Evolutionary conservation across 2,329 filamentous ascomycete species (phyloP), one percentile per base, ranked within the genome.

Genomic region (Hortaea sp.): DNA sequence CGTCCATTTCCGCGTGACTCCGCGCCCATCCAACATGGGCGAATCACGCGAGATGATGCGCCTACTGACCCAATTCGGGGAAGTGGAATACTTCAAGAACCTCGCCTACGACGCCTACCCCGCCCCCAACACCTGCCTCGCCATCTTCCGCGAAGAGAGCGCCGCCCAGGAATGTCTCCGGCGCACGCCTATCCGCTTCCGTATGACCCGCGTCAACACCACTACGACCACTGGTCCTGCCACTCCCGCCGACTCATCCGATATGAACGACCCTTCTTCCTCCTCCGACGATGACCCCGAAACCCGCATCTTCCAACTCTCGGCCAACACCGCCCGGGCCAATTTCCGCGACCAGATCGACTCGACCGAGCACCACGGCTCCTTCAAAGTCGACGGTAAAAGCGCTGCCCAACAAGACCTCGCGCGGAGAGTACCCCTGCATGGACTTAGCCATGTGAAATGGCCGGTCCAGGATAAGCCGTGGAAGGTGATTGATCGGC

Each of bases 31-130:
- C 27, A 69, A 68, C 51, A 55, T 75, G 28, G 65, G 64, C n/a
- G 72, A 75, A 46, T 72, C 69, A 45, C 66, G 72, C 40, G 67
- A 73, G 53, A 66, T 76, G 37, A 58, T 73, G 38, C 66, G 68
- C 34, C 58, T 75, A 44, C 57, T 75, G 45, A 67, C 71, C 50
- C 63, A 66, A 44, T 75, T 72, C 51, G 73, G 73, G 35, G 69
- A 73, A 43, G 62, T 76, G 39, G 66, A 66, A 51, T 67, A 68
- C 52, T 76, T 66, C 61, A 68, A 68, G 52, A 66, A 65, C 52
- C 63, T 75, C 38, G 65, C 72, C 63, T 71, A 73, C 55, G 71
- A 75, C 46, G 62, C 65, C 43, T 56, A 68, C 37, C 43, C 57
- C 1, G 63, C 58, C 5, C 67, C 67, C 39, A 71, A 72, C 47